Base-by-base conservation (phyloP, 768 basidiomycete genomes). In the Galerina sulciceps region DNA sequence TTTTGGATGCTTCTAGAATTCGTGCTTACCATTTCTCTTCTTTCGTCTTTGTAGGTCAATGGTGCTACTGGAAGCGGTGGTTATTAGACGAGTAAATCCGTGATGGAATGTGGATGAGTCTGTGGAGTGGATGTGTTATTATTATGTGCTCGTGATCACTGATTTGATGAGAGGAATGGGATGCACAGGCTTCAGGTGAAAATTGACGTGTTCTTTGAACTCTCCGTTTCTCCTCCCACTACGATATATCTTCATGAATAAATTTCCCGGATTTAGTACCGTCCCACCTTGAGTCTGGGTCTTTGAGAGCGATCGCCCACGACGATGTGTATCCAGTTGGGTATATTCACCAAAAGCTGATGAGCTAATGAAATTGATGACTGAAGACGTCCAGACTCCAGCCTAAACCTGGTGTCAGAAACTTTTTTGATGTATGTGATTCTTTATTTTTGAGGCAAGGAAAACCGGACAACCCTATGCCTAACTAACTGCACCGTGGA, bases 11-110 rank as follows among this genome's bases (percentile, higher is more conserved):
- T 50, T 26, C 26, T 13, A 3, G 51, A 26, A 52, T 26, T 11
- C 42, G 15, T 42, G 53, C 57, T 66, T 56, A 67, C 45, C 49
- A 17, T 53, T 38, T 34, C 38, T 48, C 1, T 37, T n/a, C 34
- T 43, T 64, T 35, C 64, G 26, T 37, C 3, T 48, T n/a, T 53
- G 17, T 58, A 74, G 73, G 72, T 73, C 57, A 69, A 72, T 60
- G 65, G 68, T 44, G 67, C 67, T 43, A 64, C 68, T 22, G 63
- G 65, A 31, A 64, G 57, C 48, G 64, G 66, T 1, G 49, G 49
- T 3, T 51, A 38, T 23, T 51, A 51, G 17, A 14, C 14, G n/a
- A 14, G 15, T 14, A 4, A 31, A 14, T 23, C 0, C 8, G 26
- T 40, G 23, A 13, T 14, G 48, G 48, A 36, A 22, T 23, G 43